Evolutionary conservation across 768 basidiomycete genomes (phyloP), one percentile per base, ranked within the genome.

Genomic region (Cyclocybe cylindracea): DNA sequence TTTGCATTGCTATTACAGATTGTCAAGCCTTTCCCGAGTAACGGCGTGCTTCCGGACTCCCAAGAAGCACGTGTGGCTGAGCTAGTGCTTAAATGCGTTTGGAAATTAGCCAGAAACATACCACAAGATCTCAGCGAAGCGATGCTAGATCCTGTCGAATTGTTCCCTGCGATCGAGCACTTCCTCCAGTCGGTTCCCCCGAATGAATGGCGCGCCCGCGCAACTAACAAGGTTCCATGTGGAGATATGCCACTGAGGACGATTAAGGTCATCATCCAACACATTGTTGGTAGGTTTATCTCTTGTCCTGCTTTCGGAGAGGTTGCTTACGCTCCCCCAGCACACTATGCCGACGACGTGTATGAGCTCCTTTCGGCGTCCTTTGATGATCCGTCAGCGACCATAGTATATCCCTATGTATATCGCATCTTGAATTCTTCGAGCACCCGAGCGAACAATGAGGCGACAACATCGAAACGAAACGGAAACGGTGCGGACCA

Each of bases 211-310:
- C 85, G 96, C 46, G 87, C 90, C 10, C 78, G 97, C 56, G 91
- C 93, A 8, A 87, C 87, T 1, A 94, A 91, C 64, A 89, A 88
- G 56, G 84, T 98, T 1, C 95, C 97, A 3, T 89, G 95, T 64
- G 95, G 94, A 19, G 97, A 99, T 63, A 95, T 98, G 95, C 97
- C 97, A 2, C 70, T 99, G 51, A 79, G 97, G 55, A 98, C 97
- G 2, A 91, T 98, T 68, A 99, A 99, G 76, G 95, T 97, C 38
- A 92, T 99, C 60, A 91, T 99, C 34, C 97, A 98, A 70, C 94
- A 96, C 66, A 83, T 98, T 50, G 92, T 98, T 60, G 90, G 94
- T 95, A 58, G 75, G 94, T 83, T 13, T 13, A 18, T 14, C 5
- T 19, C 24, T 7, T 31, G 7, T 46, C 53, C 24, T 33, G 33